Evolutionary conservation across 1,284 basidiomycete genomes (phyloP).

Genomic region (Wolfiporia cocos): DNA sequence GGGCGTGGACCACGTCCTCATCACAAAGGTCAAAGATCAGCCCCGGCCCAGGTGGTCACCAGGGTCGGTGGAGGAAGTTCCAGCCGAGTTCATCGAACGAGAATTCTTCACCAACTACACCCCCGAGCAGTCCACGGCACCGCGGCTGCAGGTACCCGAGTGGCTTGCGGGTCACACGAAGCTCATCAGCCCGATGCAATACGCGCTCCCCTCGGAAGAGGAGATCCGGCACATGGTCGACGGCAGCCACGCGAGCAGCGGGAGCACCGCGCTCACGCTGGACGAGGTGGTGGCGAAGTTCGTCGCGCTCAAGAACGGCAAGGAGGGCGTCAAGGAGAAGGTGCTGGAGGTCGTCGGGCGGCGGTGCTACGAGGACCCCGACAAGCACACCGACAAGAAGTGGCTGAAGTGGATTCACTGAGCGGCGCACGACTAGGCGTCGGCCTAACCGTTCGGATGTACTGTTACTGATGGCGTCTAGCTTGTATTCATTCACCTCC

Average conservation of each 20-base stretch:
- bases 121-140: conserved; percentile 28
- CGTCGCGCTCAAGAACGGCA: conserved; percentile 38
- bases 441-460: too few relatives aligned
- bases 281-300: conserved; percentile 59
- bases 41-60: conserved; percentile 64
- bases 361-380: conserved; percentile 50
- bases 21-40: conserved; percentile 51
- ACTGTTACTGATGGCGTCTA: too few relatives aligned
- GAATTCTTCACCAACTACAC: conserved; percentile 52
- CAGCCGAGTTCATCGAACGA: conserved; percentile 41
- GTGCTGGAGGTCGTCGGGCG: conserved; percentile 66
- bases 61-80: conserved; percentile 48
- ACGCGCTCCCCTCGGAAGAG: conserved; percentile 61
- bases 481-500: too few relatives aligned
- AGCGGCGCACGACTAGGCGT: too few relatives aligned
- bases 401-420: conserved; percentile 56
- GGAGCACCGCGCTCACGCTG: conserved; percentile 49
- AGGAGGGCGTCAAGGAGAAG: conserved; percentile 71
- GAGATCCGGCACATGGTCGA: conserved; percentile 58
- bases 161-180: conserved; percentile 20
- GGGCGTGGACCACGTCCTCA: conserved; percentile 73
- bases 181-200: conserved; percentile 42
- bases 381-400: conserved; percentile 41
- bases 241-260: conserved; percentile 51
- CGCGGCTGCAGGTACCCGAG: conserved; percentile 42